phyloP scores from a whole-genome alignment of 2,329 filamentous ascomycete species.

The Chalaropsis thielavioides region DNA sequence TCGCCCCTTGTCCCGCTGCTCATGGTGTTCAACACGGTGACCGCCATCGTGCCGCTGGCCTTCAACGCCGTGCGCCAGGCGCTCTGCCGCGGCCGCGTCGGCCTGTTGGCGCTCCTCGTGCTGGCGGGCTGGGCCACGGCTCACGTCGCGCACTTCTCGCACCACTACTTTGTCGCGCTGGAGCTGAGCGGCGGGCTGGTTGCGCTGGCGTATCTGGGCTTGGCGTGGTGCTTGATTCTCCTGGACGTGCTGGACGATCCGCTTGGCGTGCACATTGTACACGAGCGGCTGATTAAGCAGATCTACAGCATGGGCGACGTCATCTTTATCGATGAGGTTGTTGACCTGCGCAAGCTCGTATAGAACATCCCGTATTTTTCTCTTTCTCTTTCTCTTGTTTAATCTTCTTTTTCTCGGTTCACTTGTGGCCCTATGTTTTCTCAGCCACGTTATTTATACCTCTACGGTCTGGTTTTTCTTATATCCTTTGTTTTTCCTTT shows the following conservation, averaged over 20 bases:
- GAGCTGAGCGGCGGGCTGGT: slow-evolving; percentile 27
- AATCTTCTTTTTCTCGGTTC: not conserved
- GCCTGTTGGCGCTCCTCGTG: slow-evolving; percentile 15
- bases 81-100: slow-evolving; percentile 8
- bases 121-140: slow-evolving; percentile 19
- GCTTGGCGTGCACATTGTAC: slow-evolving; percentile 14
- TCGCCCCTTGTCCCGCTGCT: slow-evolving; percentile 15
- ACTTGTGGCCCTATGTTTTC: not conserved
- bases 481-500: not conserved
- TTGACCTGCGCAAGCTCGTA: slow-evolving; percentile 16
- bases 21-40: slow-evolving; percentile 20
- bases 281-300: slow-evolving; percentile 16
- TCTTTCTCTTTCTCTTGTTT: not conserved
- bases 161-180: slow-evolving; percentile 27
- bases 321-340: slow-evolving; percentile 16
- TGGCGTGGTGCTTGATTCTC: slow-evolving; percentile 21
- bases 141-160: slow-evolving; percentile 21
- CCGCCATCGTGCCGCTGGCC: slow-evolving; percentile 15
- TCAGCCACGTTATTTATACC: not conserved
- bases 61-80: slow-evolving; percentile 15
- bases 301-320: slow-evolving; percentile 17
- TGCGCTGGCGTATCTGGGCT: slow-evolving; percentile 20
- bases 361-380: slow-evolving; percentile 2
- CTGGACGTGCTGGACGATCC: slow-evolving; percentile 15
- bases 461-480: not conserved